A percentile compares a stretch with the other conserved stretches of the same genome.
These are phyloP conservation scores for Syzygium aqueum DNA, from an alignment of 345 rosid species.

Conservation along the genomic window DNA sequence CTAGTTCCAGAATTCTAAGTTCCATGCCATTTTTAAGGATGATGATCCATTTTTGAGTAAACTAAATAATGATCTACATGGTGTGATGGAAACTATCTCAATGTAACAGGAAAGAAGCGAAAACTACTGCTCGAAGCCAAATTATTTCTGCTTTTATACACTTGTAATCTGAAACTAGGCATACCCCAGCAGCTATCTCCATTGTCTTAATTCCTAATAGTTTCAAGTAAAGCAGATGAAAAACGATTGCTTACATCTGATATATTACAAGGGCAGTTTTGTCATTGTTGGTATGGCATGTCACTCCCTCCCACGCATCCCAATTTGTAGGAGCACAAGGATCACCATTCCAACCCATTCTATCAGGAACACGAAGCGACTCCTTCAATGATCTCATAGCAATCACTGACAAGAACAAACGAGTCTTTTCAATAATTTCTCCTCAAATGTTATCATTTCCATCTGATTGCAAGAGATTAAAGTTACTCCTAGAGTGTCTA, in stretches of 20 bases:
- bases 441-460: not conserved
- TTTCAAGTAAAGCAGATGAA: conserved; percentile 4
- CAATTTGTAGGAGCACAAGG: conserved; percentile 96
- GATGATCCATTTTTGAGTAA: not conserved
- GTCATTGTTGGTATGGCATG: conserved; percentile 54
- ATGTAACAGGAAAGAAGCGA: not conserved
- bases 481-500: not conserved
- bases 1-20: not conserved
- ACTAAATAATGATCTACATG: not conserved
- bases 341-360: conserved; percentile 99
- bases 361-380: conserved; percentile 73
- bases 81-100: not conserved
- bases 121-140: not conserved
- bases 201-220: not conserved
- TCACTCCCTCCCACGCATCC: conserved; percentile 99
- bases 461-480: not conserved
- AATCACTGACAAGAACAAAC: conserved; percentile 26
- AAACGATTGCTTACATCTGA: conserved; percentile 61
- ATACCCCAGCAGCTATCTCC: not conserved
- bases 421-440: not conserved
- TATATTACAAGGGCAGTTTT: conserved; percentile 72
- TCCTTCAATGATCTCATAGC: conserved; percentile 94
- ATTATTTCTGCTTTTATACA: not conserved
- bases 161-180: not conserved
- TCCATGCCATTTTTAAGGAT: not conserved